A percentile compares a stretch with the other conserved stretches of the same genome.
phyloP scores from a whole-genome alignment of 495 filamentous ascomycete genomes.

The Talaromyces trachyspermus region DNA sequence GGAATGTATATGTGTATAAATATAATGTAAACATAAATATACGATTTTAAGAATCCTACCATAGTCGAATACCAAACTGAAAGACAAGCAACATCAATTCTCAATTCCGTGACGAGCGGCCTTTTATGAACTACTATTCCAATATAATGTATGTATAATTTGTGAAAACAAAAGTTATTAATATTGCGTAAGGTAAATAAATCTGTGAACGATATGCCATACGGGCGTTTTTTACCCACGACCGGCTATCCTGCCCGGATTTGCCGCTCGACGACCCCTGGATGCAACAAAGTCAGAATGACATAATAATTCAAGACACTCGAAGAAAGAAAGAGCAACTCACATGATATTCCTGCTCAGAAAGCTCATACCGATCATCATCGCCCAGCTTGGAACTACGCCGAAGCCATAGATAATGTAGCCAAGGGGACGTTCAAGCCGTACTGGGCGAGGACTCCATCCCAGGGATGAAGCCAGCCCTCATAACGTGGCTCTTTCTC shows the following conservation, averaged over 20 bases:
- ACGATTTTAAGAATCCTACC: too few relatives aligned
- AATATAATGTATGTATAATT: too few relatives aligned
- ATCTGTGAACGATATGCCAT: background rate
- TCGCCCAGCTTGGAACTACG: constrained; percentile 58
- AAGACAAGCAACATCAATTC: too few relatives aligned
- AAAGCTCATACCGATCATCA: constrained; percentile 78
- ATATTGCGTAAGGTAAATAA: constrained; percentile 13
- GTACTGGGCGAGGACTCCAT: constrained; percentile 60
- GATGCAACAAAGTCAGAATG: constrained; percentile 11
- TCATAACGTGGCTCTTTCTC: constrained; percentile 51
- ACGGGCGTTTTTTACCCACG: background rate
- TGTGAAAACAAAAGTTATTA: constrained; percentile 4
- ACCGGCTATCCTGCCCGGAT: constrained; percentile 17
- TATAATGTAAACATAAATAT: too few relatives aligned
- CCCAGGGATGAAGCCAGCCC: constrained; percentile 72
- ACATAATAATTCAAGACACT: constrained; percentile 2
- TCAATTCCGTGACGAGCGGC: too few relatives aligned
- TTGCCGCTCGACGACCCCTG: constrained; percentile 36
- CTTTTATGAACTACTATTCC: too few relatives aligned
- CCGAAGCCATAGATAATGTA: constrained; percentile 57
- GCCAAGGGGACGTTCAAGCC: constrained; percentile 58
- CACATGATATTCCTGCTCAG: constrained; percentile 81
- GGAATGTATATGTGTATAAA: too few relatives aligned
- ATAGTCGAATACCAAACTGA: too few relatives aligned
- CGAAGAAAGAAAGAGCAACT: constrained; percentile 30